Percentiles rank a stretch among this genome's conserved stretches.
Conservation (phyloP, 2,329 filamentous ascomycete species). For the Fusarium sp. region DNA sequence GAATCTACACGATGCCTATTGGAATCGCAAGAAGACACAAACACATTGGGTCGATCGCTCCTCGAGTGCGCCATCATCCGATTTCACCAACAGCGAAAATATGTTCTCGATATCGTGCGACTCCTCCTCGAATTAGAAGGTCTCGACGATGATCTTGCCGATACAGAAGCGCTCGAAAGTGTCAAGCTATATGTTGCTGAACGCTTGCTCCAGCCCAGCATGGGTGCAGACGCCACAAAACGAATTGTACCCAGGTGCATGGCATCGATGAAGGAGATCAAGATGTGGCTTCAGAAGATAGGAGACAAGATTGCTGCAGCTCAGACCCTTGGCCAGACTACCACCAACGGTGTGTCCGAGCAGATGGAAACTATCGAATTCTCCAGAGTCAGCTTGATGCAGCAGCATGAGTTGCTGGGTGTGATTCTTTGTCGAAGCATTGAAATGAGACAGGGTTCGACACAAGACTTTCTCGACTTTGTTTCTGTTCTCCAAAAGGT, state of each 20-base stretch:
- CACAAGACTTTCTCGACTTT: constrained; percentile 79
- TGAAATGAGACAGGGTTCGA: constrained; percentile 76
- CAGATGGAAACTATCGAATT: constrained; percentile 82
- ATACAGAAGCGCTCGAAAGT: constrained; percentile 47
- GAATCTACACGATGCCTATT: constrained; percentile 82
- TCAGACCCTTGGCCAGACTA: constrained; percentile 74
- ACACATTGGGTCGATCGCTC: constrained; percentile 76
- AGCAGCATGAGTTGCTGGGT: constrained; percentile 89
- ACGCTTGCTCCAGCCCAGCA: constrained; percentile 48
- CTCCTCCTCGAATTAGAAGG: constrained; percentile 77
- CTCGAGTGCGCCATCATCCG: constrained; percentile 84
- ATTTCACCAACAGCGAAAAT: constrained; percentile 88
- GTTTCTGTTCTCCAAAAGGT: constrained; percentile 74
- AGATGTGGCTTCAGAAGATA: constrained; percentile 79
- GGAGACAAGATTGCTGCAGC: constrained; percentile 80
- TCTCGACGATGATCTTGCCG: constrained; percentile 64
- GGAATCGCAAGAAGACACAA: constrained; percentile 75
- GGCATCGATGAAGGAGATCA: constrained; percentile 78
- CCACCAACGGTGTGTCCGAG: constrained; percentile 62
- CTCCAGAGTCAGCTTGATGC: constrained; percentile 80
- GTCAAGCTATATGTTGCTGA: constrained; percentile 52
- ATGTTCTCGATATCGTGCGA: constrained; percentile 84
- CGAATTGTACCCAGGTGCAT: constrained; percentile 81
- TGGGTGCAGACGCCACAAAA: constrained; percentile 57
- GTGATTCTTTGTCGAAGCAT: constrained; percentile 84